Evolutionary conservation across 2,329 filamentous ascomycete species (phyloP).

Genomic region (Fusarium albosuccineum): DNA sequence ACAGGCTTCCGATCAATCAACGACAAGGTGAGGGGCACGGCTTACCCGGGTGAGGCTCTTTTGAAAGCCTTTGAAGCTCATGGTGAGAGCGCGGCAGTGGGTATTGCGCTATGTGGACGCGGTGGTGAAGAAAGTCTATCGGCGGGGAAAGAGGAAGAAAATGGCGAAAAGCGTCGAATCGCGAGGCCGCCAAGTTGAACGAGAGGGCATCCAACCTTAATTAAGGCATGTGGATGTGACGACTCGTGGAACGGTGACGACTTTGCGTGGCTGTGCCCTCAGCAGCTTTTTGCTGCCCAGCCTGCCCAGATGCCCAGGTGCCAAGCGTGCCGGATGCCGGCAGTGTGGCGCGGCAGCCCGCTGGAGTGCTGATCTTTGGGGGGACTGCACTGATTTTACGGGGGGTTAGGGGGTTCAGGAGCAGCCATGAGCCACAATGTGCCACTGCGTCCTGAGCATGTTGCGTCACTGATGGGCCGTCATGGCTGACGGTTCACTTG

Average conservation of each 20-base stretch:
- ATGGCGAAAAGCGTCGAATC: constrained; percentile 39
- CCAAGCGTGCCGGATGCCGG: constrained; percentile 33
- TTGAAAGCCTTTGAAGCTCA: constrained; percentile 98
- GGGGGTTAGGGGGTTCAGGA: neutral
- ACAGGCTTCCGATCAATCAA: constrained; percentile 22
- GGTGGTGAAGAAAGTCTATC: constrained; percentile 20
- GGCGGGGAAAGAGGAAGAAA: constrained; percentile 14
- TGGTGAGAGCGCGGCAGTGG: constrained; percentile 56
- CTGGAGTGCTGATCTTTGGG: neutral
- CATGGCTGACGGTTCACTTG: neutral
- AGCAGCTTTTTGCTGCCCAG: constrained; percentile 38
- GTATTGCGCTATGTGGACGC: constrained; percentile 14
- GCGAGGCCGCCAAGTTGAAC: constrained; percentile 47
- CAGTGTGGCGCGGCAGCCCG: constrained; percentile 26
- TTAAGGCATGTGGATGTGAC: constrained; percentile 34
- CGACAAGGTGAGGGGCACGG: constrained; percentile 50
- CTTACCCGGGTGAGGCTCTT: constrained; percentile 89
- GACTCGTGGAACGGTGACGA: constrained; percentile 49
- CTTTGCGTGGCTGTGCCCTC: constrained; percentile 47
- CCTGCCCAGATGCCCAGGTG: constrained; percentile 19
- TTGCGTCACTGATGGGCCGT: constrained; percentile 34
- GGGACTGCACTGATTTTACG: constrained; percentile 2
- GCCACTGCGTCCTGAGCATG: constrained; percentile 27
- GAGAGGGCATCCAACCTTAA: constrained; percentile 43
- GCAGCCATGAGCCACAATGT: constrained; percentile 14